A percentile compares a stretch with the other conserved stretches of the same genome.
Conservation (phyloP, 805 yeast genomes). For the Danielozyma ontarioensis region DNA sequence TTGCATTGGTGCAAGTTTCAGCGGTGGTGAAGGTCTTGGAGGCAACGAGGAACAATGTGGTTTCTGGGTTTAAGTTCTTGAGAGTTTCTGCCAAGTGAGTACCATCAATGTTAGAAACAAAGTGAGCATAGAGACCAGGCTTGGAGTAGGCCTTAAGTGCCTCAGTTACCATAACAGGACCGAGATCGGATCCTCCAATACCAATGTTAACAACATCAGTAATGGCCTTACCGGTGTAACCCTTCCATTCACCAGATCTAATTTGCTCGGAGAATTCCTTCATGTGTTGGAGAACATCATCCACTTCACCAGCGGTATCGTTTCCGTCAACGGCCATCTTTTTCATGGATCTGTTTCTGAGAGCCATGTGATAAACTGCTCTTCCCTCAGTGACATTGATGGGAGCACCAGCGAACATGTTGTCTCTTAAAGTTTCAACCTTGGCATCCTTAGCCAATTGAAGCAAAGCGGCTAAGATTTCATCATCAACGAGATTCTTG, state of each 20-base stretch:
- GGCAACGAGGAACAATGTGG: slow-evolving; percentile 88
- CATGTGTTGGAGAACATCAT: slow-evolving; percentile 90
- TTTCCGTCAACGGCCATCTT: slow-evolving; percentile 85
- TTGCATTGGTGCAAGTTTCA: slow-evolving; percentile 95
- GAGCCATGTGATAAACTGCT: slow-evolving; percentile 95
- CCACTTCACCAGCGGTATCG: slow-evolving; percentile 89
- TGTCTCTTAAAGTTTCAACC: slow-evolving; percentile 82
- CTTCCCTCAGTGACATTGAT: slow-evolving; percentile 94
- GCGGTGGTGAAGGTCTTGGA: slow-evolving; percentile 99
- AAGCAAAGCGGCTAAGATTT: slow-evolving; percentile 61
- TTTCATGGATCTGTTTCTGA: slow-evolving; percentile 85
- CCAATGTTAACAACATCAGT: slow-evolving; percentile 96
- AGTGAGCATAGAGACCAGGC: slow-evolving; percentile 73
- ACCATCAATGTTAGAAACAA: slow-evolving; percentile 98
- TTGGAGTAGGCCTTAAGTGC: slow-evolving; percentile 88
- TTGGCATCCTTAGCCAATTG: slow-evolving; percentile 86
- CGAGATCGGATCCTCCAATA: slow-evolving; percentile 98
- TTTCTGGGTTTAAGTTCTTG: slow-evolving; percentile 75
- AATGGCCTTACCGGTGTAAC: slow-evolving; percentile 92
- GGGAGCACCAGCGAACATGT: slow-evolving; percentile 87
- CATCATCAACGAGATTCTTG: slow-evolving; percentile 88
- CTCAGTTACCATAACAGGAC: slow-evolving; percentile 99
- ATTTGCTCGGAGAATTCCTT: slow-evolving; percentile 87
- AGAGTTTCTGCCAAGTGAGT: slow-evolving; percentile 92
- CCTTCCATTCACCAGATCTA: slow-evolving; percentile 93